Percentiles rank a stretch among this genome's conserved stretches.
phyloP scores from a whole-genome alignment of 1,284 basidiomycete genomes.

The Marasmius fiardii region DNA sequence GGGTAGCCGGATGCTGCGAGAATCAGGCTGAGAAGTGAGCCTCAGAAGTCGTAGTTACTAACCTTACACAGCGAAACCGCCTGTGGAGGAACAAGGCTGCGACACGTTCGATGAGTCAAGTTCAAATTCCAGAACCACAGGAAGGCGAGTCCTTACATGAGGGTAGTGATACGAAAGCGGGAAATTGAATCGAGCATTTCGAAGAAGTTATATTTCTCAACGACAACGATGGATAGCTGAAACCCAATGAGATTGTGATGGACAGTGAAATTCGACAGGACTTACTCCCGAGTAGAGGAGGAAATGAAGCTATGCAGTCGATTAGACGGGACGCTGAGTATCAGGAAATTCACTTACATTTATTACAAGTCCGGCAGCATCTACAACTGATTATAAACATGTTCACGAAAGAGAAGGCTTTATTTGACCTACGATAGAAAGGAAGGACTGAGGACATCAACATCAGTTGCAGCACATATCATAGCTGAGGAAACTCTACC shows the following conservation, averaged over 20 bases:
- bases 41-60: background rate
- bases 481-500: constrained; percentile 1
- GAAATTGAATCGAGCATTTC: constrained; percentile 52
- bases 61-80: constrained; percentile 14
- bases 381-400: constrained; percentile 26
- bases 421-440: constrained; percentile 17
- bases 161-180: constrained; percentile 48
- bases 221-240: constrained; percentile 48
- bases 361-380: constrained; percentile 54
- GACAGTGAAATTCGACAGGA: background rate
- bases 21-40: background rate
- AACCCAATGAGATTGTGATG: background rate
- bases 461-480: background rate
- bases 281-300: constrained; percentile 41
- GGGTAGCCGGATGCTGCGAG: constrained; percentile 46
- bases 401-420: background rate
- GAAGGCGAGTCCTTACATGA: constrained; percentile 39
- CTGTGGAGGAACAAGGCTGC: constrained; percentile 13
- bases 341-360: constrained; percentile 26
- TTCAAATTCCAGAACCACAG: background rate
- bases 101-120: background rate
- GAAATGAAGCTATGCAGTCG: constrained; percentile 33
- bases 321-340: background rate
- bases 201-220: constrained; percentile 55
- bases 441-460: constrained; percentile 33